These are phyloP conservation scores for Podila minutissima DNA, from an alignment of 192 early-diverging fungal genomes.

Conservation along the genomic window DNA sequence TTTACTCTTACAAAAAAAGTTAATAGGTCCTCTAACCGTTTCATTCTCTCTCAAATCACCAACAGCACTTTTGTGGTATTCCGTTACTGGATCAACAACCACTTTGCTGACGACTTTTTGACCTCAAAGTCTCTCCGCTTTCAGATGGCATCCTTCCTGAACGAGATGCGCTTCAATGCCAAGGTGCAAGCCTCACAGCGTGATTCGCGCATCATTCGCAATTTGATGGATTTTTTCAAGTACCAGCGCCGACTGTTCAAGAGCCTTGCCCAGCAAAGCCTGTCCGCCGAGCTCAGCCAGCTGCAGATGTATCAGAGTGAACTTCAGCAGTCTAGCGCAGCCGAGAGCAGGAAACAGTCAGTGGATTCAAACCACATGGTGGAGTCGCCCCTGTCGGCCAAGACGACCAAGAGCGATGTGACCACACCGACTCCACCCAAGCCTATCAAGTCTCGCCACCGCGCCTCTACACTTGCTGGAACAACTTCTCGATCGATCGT, in stretches of 20 bases:
- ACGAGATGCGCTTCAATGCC: conserved; percentile 51
- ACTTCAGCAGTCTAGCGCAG: neutral
- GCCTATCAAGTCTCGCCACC: conserved; percentile 16
- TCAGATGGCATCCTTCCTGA: conserved; percentile 56
- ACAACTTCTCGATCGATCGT: conserved; percentile 4
- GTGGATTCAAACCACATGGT: too few relatives aligned
- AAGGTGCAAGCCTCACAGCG: conserved; percentile 43
- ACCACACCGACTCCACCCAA: neutral
- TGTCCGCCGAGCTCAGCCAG: conserved; percentile 3
- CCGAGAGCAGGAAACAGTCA: neutral
- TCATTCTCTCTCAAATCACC: neutral
- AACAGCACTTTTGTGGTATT: conserved; percentile 63
- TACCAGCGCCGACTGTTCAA: conserved; percentile 43
- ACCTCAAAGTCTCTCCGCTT: conserved; percentile 58
- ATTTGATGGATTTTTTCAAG: conserved; percentile 58
- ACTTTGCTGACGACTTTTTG: conserved; percentile 61
- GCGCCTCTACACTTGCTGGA: conserved; percentile 31
- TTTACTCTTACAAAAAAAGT: neutral
- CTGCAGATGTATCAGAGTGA: neutral
- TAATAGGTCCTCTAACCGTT: neutral
- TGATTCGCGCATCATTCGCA: conserved; percentile 58
- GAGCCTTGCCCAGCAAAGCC: conserved; percentile 12
- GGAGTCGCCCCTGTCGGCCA: neutral
- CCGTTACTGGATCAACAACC: conserved; percentile 63
- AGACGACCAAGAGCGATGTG: neutral